Evolutionary conservation across 805 yeast genomes (phyloP).

Genomic region (Yamadazyma takamatsuzukensis): DNA sequence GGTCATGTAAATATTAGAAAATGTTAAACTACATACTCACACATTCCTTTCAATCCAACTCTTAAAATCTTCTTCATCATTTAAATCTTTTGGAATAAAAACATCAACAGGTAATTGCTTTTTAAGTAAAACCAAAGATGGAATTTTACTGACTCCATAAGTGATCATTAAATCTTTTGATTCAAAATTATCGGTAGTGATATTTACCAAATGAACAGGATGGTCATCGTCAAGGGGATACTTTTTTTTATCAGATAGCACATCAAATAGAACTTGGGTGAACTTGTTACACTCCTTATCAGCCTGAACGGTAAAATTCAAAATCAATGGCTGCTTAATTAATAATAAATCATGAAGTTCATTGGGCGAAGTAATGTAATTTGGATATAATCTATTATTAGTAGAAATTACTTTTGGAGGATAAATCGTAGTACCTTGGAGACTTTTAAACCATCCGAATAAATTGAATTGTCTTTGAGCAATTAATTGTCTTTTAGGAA

Average conservation of each 20-base stretch:
- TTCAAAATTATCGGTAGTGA: conserved; percentile 61
- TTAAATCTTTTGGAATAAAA: conserved; percentile 17
- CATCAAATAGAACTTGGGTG: conserved; percentile 52
- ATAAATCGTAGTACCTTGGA: conserved; percentile 22
- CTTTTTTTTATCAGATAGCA: conserved; percentile 18
- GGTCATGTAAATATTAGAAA: not conserved
- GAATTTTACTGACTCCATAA: conserved; percentile 55
- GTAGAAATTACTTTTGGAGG: conserved; percentile 40
- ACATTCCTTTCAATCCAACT: not conserved
- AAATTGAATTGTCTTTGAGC: too few species aligned
- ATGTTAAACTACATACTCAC: not conserved
- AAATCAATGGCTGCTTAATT: conserved; percentile 56
- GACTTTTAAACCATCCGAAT: too few species aligned
- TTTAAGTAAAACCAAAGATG: conserved; percentile 62
- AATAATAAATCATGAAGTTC: conserved; percentile 58
- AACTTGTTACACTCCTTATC: conserved; percentile 59
- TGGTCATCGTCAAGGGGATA: conserved; percentile 41
- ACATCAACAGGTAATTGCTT: conserved; percentile 55
- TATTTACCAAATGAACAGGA: conserved; percentile 60
- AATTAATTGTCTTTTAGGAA: too few species aligned
- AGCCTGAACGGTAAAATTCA: conserved; percentile 70
- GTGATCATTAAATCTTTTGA: conserved; percentile 55
- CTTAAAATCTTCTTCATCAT: not conserved
- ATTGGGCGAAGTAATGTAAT: conserved; percentile 47
- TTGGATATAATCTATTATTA: conserved; percentile 34